Percentiles rank a stretch among this genome's conserved stretches.
phyloP scores from a whole-genome alignment of 2,329 filamentous ascomycete species.

The Ascochyta koolunga region DNA sequence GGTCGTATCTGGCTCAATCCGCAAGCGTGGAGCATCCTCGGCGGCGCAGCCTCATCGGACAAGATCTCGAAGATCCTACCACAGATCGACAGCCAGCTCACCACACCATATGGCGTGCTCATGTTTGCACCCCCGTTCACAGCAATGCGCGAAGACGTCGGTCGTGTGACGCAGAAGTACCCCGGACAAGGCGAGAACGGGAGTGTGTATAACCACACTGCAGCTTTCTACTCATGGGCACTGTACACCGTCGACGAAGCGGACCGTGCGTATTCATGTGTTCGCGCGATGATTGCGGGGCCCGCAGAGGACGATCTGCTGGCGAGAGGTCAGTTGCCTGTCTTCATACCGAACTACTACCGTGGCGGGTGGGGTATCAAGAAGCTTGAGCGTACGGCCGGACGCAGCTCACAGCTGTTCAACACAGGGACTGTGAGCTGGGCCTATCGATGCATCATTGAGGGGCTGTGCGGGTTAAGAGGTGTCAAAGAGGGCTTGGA shows the following conservation, averaged over 20 bases:
- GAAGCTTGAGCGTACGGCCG: conserved; percentile 52
- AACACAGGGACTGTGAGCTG: conserved; percentile 65
- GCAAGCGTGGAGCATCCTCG: conserved; percentile 62
- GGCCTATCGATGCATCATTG: conserved; percentile 62
- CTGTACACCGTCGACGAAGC: conserved; percentile 58
- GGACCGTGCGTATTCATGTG: conserved; percentile 58
- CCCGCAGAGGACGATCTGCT: conserved; percentile 58
- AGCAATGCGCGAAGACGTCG: conserved; percentile 64
- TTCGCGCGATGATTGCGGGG: conserved; percentile 62
- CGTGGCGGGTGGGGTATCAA: conserved; percentile 39
- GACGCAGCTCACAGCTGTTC: conserved; percentile 63
- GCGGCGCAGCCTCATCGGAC: conserved; percentile 55
- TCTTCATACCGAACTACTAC: conserved; percentile 66
- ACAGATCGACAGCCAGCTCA: conserved; percentile 59
- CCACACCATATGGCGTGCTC: conserved; percentile 60
- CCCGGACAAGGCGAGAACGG: conserved; percentile 65
- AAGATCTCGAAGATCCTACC: conserved; percentile 55
- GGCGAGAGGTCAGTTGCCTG: conserved; percentile 61
- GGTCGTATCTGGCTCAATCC: conserved; percentile 66
- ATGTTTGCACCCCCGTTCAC: conserved; percentile 64
- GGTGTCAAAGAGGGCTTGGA: conserved; percentile 57
- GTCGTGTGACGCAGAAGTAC: conserved; percentile 65
- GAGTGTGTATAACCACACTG: conserved; percentile 64
- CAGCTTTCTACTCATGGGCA: conserved; percentile 61
- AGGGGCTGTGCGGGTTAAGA: conserved; percentile 61